Evolutionary conservation across 441 rosid species (phyloP), one percentile per base, ranked within the genome.

Genomic region (Oxalis stricta): DNA sequence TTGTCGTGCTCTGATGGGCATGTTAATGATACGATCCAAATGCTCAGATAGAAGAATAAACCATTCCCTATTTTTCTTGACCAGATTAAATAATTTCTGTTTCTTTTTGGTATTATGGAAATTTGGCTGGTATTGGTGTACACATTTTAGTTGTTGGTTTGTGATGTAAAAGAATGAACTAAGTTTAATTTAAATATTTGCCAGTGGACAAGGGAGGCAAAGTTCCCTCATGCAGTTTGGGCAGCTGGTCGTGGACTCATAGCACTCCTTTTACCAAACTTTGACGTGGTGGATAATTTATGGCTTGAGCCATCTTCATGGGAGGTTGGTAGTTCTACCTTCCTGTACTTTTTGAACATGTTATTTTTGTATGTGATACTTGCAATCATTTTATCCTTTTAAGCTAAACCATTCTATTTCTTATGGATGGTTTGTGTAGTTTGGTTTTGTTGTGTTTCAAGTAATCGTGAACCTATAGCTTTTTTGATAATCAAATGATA

Each of bases 241-340:
- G 94, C 96, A 46, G 89, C 92, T 70, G 98, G 98, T 23, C 84
- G 94, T 62, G 92, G 86, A 46, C 92, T 89, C 28, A 80, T 82
- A 35, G 70, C 94, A 22, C 72, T 72, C 65, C 56, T 89, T 17
- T 68, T 85, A 44, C 98, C 98, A 28, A 89, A 82, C 59, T 89
- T 76, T 24, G 98, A 82, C 53, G 59, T 69, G 13, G 96, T 89
- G 17, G 94, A 89, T 52, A 78, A 76, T 61, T 57, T 89, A 48
- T 89, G 98, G 98, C 76, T 85, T 68, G 98, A 85, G 61, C 96
- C 98, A 28, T 69, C 58, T 65, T 78, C 94, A 20, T 85, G 98
- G 98, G 82, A 85, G 92, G 92, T 78, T 18, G 56, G 64, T 53
- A 26, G 21, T 41, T 31, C 15, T 18, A 32, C 16, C 10, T 29